These are phyloP conservation scores for Geotrichum klebahnii DNA, from an alignment of 1,139 yeast species.

Conservation along the genomic window DNA sequence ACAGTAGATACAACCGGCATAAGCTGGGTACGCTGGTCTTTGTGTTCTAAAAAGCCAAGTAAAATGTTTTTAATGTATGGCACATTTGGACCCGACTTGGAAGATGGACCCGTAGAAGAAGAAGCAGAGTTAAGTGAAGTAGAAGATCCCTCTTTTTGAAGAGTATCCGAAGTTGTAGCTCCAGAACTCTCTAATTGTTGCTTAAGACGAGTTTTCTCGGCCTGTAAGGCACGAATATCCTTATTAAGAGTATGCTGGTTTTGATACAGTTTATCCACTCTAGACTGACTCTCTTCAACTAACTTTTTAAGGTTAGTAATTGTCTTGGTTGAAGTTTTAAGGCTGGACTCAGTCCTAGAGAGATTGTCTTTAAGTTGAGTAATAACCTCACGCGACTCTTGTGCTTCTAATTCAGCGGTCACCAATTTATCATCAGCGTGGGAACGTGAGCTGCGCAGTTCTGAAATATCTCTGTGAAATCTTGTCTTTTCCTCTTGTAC, in stretches of 20 bases:
- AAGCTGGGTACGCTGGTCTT: constrained; percentile 77
- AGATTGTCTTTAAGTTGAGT: constrained; percentile 30
- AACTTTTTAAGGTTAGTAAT: constrained; percentile 15
- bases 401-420: constrained; percentile 31
- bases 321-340: constrained; percentile 18
- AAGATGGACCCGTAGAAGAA: constrained; percentile 1
- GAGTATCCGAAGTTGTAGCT: constrained; percentile 3
- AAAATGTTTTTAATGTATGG: constrained; percentile 85
- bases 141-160: constrained; percentile 2
- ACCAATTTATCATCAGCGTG: constrained; percentile 31
- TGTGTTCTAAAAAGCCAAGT: constrained; percentile 83
- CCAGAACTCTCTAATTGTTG: constrained; percentile 2
- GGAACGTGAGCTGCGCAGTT: constrained; percentile 29
- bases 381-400: constrained; percentile 28
- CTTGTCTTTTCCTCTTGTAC: constrained; percentile 33
- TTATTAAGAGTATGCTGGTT: constrained; percentile 22
- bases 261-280: constrained; percentile 18
- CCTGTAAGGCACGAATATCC: constrained; percentile 18
- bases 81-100: constrained; percentile 44
- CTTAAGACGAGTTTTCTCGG: constrained; percentile 10
- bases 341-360: constrained; percentile 30
- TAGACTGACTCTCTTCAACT: constrained; percentile 21
- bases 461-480: constrained; percentile 27
- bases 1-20: constrained; percentile 80
- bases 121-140: constrained; percentile 8